Conservation (phyloP, 495 filamentous ascomycete genomes). For the Penicillium diatomitis region DNA sequence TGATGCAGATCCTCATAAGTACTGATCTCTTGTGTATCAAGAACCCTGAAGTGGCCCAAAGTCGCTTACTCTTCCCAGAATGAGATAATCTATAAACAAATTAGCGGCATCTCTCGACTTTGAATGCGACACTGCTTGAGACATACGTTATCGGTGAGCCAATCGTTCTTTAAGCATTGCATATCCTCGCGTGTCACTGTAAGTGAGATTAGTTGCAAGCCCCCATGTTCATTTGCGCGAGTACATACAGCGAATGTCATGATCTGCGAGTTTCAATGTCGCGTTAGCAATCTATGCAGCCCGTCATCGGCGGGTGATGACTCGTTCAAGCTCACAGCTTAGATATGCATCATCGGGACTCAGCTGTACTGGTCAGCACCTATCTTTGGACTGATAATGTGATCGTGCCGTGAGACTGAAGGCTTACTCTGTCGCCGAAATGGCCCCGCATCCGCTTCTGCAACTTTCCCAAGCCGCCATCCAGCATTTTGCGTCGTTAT, state of each 20-base stretch:
- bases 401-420: background rate
- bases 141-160: slow-evolving; percentile 95
- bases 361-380: slow-evolving; percentile 34
- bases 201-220: slow-evolving; percentile 5
- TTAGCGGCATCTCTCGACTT: slow-evolving; percentile 7
- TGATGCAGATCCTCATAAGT: slow-evolving; percentile 22
- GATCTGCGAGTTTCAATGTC: slow-evolving; percentile 35
- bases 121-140: slow-evolving; percentile 1
- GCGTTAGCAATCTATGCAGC: background rate
- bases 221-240: background rate
- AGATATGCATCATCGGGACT: slow-evolving; percentile 63
- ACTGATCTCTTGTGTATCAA: background rate
- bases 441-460: slow-evolving; percentile 35
- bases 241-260: slow-evolving; percentile 59
- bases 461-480: slow-evolving; percentile 31
- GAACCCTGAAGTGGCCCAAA: background rate
- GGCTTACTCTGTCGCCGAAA: slow-evolving; percentile 34
- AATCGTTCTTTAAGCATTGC: slow-evolving; percentile 79
- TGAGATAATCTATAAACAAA: slow-evolving; percentile 51
- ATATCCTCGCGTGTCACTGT: slow-evolving; percentile 78
- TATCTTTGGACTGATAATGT: background rate
- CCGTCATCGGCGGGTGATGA: background rate
- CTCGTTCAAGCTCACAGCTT: slow-evolving; percentile 45
- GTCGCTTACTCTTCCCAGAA: slow-evolving; percentile 91
- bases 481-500: slow-evolving; percentile 18